Conservation (phyloP, 345 rosid genomes). For the Trapa incisa region DNA sequence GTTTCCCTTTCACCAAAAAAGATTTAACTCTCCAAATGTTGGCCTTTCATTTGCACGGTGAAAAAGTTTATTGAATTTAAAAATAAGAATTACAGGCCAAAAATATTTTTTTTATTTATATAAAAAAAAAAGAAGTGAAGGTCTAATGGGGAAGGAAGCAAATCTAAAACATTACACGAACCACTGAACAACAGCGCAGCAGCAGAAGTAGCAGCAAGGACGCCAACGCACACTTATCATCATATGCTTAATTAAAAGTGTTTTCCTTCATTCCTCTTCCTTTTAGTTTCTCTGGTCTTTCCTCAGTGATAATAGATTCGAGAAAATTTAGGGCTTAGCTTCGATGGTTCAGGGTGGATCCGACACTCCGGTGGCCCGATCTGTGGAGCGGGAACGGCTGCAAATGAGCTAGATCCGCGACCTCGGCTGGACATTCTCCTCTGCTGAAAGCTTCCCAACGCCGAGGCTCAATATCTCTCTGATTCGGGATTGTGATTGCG, state of each 20-base stretch:
- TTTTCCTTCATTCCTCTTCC: too few species aligned
- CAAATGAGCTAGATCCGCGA: slow-evolving; percentile 36
- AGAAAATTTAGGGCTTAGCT: not conserved
- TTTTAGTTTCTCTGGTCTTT: too few species aligned
- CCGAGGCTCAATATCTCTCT: not conserved
- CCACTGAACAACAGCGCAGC: not conserved
- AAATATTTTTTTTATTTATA: too few species aligned
- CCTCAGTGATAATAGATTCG: too few species aligned
- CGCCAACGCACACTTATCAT: too few species aligned
- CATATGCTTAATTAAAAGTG: too few species aligned
- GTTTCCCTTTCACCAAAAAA: too few species aligned
- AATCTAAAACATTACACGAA: slow-evolving; percentile 13
- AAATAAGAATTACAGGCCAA: too few species aligned
- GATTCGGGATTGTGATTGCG: slow-evolving; percentile 20
- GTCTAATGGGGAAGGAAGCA: slow-evolving; percentile 29
- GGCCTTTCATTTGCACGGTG: too few species aligned
- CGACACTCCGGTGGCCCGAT: slow-evolving; percentile 21
- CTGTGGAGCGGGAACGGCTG: slow-evolving; percentile 13
- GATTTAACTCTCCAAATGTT: too few species aligned
- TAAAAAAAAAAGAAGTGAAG: slow-evolving; percentile 2
- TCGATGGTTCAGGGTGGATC: slow-evolving; percentile 11
- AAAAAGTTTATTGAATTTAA: too few species aligned
- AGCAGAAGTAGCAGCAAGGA: slow-evolving; percentile 5
- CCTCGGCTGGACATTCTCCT: slow-evolving; percentile 12
- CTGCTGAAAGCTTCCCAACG: slow-evolving; percentile 8